These are phyloP conservation scores for Asparagopsis taxiformis DNA, from an alignment of 31 red algal genomes.

Conservation along the genomic window DNA sequence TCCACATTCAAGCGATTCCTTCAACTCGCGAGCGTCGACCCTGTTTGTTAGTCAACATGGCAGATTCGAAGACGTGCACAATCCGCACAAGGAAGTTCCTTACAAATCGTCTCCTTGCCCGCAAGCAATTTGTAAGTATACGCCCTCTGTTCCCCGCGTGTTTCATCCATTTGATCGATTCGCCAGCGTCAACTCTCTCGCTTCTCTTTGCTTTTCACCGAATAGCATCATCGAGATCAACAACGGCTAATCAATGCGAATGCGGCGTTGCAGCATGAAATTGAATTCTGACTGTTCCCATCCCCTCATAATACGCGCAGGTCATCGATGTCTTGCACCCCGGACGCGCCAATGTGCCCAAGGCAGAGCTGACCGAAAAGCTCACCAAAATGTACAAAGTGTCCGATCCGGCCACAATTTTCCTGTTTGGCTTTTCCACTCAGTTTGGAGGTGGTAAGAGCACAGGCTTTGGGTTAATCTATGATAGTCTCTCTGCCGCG, in stretches of 20 bases:
- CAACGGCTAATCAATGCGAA: too few relatives aligned
- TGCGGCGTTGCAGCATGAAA: too few relatives aligned
- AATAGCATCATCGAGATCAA: too few relatives aligned
- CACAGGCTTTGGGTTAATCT: constrained; percentile 98
- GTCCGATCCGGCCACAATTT: constrained; percentile 90
- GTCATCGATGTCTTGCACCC: constrained; percentile 98
- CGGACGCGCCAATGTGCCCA: constrained; percentile 86
- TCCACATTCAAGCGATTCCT: background rate
- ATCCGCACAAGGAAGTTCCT: constrained; percentile 98
- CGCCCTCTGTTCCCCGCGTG: background rate
- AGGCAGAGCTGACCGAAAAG: constrained; percentile 90
- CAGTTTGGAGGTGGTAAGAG: constrained; percentile 96
- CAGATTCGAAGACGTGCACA: constrained; percentile 88
- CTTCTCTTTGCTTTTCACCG: too few relatives aligned
- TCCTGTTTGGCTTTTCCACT: constrained; percentile 95
- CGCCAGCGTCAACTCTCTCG: too few relatives aligned
- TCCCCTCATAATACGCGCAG: constrained; percentile 18
- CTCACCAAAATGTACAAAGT: constrained; percentile 99
- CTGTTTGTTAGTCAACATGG: constrained; percentile 39
- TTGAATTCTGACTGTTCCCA: background rate
- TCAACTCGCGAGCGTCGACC: background rate
- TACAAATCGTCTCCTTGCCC: constrained; percentile 89
- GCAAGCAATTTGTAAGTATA: constrained; percentile 99
- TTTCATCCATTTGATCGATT: too few relatives aligned
- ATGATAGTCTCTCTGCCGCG: constrained; percentile 84